These are phyloP conservation scores for Zarea fungicola DNA, from an alignment of 2,329 filamentous ascomycete species.

Conservation along the genomic window DNA sequence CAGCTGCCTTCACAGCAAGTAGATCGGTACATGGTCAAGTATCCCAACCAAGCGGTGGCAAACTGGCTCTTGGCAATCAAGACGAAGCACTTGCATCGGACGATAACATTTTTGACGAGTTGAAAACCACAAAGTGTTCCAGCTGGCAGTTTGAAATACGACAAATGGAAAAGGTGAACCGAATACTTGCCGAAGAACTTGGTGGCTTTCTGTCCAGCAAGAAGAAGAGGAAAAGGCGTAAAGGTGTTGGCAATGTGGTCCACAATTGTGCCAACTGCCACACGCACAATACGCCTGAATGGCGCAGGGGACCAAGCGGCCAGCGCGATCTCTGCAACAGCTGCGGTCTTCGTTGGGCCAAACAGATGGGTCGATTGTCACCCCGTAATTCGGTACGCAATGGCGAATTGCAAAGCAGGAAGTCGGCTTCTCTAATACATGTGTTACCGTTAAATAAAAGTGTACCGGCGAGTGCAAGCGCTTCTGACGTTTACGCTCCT, in stretches of 20 bases:
- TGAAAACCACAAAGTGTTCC: conserved; percentile 85
- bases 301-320: conserved; percentile 86
- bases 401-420: conserved; percentile 45
- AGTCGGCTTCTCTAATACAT: conserved; percentile 48
- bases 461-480: conserved; percentile 23
- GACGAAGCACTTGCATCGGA: conserved; percentile 66
- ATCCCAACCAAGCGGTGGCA: conserved; percentile 42
- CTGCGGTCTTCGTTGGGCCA: conserved; percentile 90
- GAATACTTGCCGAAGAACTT: conserved; percentile 78
- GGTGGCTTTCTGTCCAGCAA: conserved; percentile 74
- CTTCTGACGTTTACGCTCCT: conserved; percentile 9
- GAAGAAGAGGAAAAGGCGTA: conserved; percentile 91
- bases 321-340: conserved; percentile 93
- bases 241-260: conserved; percentile 73
- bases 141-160: conserved; percentile 94
- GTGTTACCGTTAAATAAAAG: conserved; percentile 46
- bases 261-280: conserved; percentile 92
- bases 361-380: conserved; percentile 71
- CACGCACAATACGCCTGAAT: conserved; percentile 84
- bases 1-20: too few relatives aligned
- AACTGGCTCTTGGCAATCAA: conserved; percentile 52
- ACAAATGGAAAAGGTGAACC: conserved; percentile 92
- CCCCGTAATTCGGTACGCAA: conserved; percentile 50
- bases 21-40: too few relatives aligned
- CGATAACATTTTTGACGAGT: conserved; percentile 85